phyloP scores from a whole-genome alignment of 2,329 filamentous ascomycete genomes.

The Fusarium annulatum region DNA sequence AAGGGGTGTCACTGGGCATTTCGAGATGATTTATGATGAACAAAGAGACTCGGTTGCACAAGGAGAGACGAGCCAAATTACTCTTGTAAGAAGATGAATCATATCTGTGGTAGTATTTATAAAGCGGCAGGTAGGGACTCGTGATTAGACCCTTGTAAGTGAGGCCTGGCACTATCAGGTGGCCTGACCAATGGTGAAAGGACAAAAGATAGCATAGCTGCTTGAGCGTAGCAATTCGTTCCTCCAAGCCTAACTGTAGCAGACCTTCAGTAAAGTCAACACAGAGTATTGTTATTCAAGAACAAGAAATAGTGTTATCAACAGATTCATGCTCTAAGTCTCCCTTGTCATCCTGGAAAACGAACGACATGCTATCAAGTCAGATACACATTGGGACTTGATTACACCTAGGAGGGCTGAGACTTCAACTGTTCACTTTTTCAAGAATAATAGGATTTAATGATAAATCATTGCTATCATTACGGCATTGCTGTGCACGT shows the following conservation, averaged over 20 bases:
- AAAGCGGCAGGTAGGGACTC: constrained; percentile 21
- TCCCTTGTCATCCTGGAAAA: not conserved
- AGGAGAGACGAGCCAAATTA: not conserved
- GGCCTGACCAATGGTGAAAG: constrained; percentile 16
- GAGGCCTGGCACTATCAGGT: constrained; percentile 31
- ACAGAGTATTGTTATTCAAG: not conserved
- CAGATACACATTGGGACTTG: not conserved
- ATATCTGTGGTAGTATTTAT: not conserved
- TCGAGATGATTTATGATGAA: not conserved
- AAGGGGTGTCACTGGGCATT: constrained; percentile 33
- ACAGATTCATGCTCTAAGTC: not conserved
- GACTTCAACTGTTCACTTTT: not conserved
- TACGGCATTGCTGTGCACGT: constrained; percentile 42
- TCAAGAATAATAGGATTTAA: not conserved
- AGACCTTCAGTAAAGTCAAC: not conserved
- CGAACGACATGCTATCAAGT: not conserved
- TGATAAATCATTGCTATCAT: constrained; percentile 47
- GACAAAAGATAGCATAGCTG: constrained; percentile 2
- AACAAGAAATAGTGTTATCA: no score
- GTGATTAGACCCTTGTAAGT: constrained; percentile 38
- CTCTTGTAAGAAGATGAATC: not conserved
- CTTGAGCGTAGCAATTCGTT: not conserved
- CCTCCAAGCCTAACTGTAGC: not conserved
- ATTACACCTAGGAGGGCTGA: not conserved
- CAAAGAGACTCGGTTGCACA: not conserved